Percentiles rank a stretch among this genome's conserved stretches.
Evolutionary conservation across 2,329 filamentous ascomycete genomes (phyloP).

Genomic region (Hymenoscyphus infarciens): DNA sequence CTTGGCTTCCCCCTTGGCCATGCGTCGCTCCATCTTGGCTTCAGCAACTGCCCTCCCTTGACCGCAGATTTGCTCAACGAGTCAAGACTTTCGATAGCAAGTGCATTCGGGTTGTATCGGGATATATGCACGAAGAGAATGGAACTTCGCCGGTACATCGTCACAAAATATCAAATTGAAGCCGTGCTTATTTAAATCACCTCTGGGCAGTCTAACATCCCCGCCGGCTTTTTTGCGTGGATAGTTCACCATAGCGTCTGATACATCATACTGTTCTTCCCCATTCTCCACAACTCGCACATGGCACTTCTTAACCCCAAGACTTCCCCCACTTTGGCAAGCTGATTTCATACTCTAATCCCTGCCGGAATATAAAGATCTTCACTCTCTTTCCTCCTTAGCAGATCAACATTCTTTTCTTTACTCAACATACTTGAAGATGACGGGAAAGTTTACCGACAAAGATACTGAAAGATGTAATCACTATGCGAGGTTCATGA

Average conservation of each 20-base stretch:
- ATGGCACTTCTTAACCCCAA: neutral
- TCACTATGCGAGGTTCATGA: constrained; percentile 45
- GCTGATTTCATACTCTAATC: neutral
- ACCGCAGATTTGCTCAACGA: constrained; percentile 8
- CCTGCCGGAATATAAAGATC: neutral
- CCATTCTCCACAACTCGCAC: neutral
- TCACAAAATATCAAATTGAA: constrained; percentile 7
- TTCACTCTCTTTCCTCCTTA: neutral
- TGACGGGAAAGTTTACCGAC: constrained; percentile 37
- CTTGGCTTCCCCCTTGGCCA: constrained; percentile 12
- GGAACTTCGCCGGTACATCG: constrained; percentile 19
- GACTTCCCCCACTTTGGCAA: neutral
- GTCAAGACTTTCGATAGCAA: constrained; percentile 1
- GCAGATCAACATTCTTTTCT: neutral
- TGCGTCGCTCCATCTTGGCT: constrained; percentile 13
- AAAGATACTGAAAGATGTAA: constrained; percentile 36
- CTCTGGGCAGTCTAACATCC: neutral
- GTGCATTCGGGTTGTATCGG: constrained; percentile 13
- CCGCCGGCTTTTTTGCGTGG: neutral
- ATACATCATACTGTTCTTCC: neutral
- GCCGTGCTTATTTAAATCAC: neutral
- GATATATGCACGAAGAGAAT: constrained; percentile 16
- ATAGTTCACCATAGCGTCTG: neutral
- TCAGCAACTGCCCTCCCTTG: neutral
- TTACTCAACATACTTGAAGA: constrained; percentile 18